These are phyloP conservation scores for Beauveria australis DNA, from an alignment of 2,329 filamentous ascomycete genomes.

Conservation along the genomic window DNA sequence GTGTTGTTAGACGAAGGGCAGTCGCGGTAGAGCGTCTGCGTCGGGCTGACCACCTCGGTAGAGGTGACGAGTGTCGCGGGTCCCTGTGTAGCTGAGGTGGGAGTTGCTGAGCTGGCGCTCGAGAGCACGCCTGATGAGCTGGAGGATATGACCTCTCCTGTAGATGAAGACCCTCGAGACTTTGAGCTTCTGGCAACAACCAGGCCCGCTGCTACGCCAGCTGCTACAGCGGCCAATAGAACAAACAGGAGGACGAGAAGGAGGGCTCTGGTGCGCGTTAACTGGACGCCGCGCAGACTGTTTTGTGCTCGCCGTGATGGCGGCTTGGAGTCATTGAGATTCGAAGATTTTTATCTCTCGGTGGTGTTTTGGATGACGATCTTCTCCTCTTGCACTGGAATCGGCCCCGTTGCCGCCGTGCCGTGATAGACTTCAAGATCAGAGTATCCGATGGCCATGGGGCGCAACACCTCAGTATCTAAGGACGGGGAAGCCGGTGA, in stretches of 20 bases:
- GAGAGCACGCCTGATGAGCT: background rate
- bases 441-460: constrained; percentile 4
- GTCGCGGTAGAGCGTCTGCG: constrained; percentile 10
- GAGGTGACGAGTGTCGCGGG: background rate
- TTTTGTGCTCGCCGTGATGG: background rate
- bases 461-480: background rate
- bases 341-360: background rate
- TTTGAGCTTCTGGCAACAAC: background rate
- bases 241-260: background rate
- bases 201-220: background rate
- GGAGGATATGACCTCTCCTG: background rate
- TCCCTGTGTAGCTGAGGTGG: background rate
- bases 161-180: background rate
- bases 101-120: background rate
- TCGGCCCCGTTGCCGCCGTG: background rate
- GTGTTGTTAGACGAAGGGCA: constrained; percentile 12
- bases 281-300: background rate
- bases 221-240: background rate
- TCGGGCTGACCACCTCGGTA: background rate
- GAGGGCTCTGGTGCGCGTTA: background rate
- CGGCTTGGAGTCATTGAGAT: background rate
- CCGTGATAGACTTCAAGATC: constrained; percentile 8
- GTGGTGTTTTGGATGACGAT: background rate
- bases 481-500: no score
- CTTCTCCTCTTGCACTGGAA: background rate